Conservation (phyloP, 1,284 basidiomycete genomes). For the Malassezia furfur region DNA sequence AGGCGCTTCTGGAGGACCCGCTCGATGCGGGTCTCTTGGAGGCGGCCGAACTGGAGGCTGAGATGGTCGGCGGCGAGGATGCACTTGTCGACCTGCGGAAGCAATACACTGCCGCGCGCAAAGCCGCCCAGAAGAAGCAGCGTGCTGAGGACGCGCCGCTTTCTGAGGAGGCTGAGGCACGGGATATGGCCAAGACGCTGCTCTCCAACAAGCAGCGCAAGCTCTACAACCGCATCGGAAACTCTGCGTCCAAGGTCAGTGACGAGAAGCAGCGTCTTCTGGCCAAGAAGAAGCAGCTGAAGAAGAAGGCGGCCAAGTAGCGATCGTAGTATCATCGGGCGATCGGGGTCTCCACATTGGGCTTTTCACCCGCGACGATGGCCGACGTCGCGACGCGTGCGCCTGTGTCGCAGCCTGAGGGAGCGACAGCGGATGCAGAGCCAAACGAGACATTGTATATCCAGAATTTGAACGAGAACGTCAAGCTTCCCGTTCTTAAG, state of each 20-base stretch:
- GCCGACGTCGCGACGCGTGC: neutral
- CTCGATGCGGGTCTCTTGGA: constrained; percentile 62
- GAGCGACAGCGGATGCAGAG: neutral
- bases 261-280: constrained; percentile 54
- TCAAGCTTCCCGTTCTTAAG: constrained; percentile 67
- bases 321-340: constrained; percentile 2
- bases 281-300: constrained; percentile 38
- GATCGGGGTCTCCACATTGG: constrained; percentile 4
- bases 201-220: constrained; percentile 95
- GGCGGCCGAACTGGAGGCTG: constrained; percentile 84
- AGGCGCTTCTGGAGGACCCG: constrained; percentile 56
- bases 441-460: constrained; percentile 75
- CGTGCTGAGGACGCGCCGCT: constrained; percentile 23
- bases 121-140: constrained; percentile 28
- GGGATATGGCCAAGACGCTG: constrained; percentile 81
- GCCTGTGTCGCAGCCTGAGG: neutral
- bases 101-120: constrained; percentile 31
- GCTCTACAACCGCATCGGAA: constrained; percentile 89
- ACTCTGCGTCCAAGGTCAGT: constrained; percentile 68
- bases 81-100: constrained; percentile 65
- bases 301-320: constrained; percentile 12
- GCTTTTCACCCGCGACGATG: constrained; percentile 2
- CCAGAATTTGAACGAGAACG: constrained; percentile 94
- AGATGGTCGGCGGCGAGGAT: constrained; percentile 73
- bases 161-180: constrained; percentile 61